These are phyloP conservation scores for Phytophthora colocasiae DNA, from an alignment of 352 stramenopile genomes.

Conservation along the genomic window DNA sequence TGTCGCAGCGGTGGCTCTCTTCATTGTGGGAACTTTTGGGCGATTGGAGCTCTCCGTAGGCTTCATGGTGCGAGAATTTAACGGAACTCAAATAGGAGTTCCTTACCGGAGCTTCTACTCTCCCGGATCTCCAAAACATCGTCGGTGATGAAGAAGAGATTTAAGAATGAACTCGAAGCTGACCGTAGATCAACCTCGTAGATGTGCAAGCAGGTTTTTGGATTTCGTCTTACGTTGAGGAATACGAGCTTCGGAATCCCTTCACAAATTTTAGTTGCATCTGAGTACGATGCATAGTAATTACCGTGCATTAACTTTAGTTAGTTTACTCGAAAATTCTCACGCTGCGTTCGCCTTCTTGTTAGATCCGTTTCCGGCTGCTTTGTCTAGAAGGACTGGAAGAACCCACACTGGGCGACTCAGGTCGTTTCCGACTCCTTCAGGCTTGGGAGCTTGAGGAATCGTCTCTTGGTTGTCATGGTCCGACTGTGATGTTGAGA, in stretches of 20 bases:
- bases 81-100: constrained; percentile 28
- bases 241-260: constrained; percentile 3
- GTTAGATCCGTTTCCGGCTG: constrained; percentile 48
- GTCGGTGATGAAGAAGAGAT: background rate
- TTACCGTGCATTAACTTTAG: no score
- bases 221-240: constrained; percentile 24
- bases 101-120: constrained; percentile 9
- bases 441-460: constrained; percentile 13
- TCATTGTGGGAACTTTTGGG: constrained; percentile 7
- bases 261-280: constrained; percentile 8
- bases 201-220: constrained; percentile 1
- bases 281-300: constrained; percentile 10
- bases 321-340: no score
- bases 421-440: constrained; percentile 57
- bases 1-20: constrained; percentile 11
- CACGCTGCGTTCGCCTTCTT: no score
- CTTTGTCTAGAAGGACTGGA: constrained; percentile 43
- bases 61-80: constrained; percentile 28
- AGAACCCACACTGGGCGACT: constrained; percentile 54
- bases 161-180: constrained; percentile 2
- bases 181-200: constrained; percentile 1
- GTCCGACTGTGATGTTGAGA: constrained; percentile 19
- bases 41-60: constrained; percentile 22
- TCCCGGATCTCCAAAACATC: constrained; percentile 21
- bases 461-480: constrained; percentile 28